Evolutionary conservation across 169 alveolate species (phyloP), one percentile per base, ranked within the genome.

Genomic region (Babesia sp.): DNA sequence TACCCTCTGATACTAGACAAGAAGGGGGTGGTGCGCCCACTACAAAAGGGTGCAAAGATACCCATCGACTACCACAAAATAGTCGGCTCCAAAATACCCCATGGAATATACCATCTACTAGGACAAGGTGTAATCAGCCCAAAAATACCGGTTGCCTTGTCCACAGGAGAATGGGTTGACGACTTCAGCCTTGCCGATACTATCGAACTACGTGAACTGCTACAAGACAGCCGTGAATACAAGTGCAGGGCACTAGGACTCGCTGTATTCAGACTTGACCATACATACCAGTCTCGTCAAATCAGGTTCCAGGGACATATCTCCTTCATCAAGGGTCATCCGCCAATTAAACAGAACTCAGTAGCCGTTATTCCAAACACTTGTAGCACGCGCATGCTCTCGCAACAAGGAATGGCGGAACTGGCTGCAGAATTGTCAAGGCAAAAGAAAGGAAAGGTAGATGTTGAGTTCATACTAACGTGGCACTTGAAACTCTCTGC

Each of bases 141-240:
- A 34, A 85, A 89, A 55, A 57, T 89, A 9, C 71, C 85, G 50
- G 74, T 80, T n/a, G 90, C 86, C 12, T 41, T 89, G 20, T 90
- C 91, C 22, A 48, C 77, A 29, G 93, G 93, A 33, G 91, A 89
- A 29, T 89, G 93, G 93, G 57, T 89, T 18, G 93, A 89, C 28
- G 84, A 84, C 53, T 50, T 86, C 22, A 84, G 68, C 36, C 90
- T 83, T 31, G 74, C 71, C 28, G 91, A 89, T 48, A 58, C 93
- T 0, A 61, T 74, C 29, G 93, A 89, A 45, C 79, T 71, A 37
- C 31, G 93, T 36, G 93, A 89, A 45, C 68, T 89, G 37, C 37
- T 89, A 24, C 71, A 83, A 46, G 93, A 89, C 56, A 68, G 69
- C n/a, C 74, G 93, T 22, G 93, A 89, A 41, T 89, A 84, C 61